These are phyloP conservation scores for Diplodia intermedia DNA, from an alignment of 2,329 filamentous ascomycete species.

Conservation along the genomic window DNA sequence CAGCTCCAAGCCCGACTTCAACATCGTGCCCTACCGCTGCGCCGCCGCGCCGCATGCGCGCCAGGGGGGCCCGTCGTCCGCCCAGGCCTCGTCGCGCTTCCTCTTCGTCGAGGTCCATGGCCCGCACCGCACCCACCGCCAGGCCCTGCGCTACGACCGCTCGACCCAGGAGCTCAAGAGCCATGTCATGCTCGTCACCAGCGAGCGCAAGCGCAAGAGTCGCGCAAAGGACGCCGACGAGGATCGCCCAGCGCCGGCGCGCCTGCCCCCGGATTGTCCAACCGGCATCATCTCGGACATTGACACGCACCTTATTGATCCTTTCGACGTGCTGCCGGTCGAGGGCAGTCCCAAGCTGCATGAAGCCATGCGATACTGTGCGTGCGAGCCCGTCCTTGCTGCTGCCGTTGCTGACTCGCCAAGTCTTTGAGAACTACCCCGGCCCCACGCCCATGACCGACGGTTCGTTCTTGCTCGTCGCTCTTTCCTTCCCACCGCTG, in stretches of 20 bases:
- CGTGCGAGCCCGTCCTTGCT: not conserved
- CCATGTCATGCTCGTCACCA: constrained; percentile 18
- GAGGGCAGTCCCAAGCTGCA: not conserved
- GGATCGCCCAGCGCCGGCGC: not conserved
- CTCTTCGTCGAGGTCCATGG: constrained; percentile 18
- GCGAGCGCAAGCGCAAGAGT: not conserved
- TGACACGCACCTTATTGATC: not conserved
- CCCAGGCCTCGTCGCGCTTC: not conserved
- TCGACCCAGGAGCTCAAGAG: constrained; percentile 14
- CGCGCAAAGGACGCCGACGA: not conserved
- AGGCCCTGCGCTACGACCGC: constrained; percentile 10
- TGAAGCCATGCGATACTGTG: constrained; percentile 4
- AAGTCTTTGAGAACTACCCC: constrained; percentile 4
- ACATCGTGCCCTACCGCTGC: not conserved
- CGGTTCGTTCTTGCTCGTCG: not conserved
- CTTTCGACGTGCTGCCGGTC: constrained; percentile 5
- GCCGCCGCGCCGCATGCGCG: not conserved
- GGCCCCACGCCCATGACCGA: constrained; percentile 2
- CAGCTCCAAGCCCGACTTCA: not conserved
- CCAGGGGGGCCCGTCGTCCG: not conserved
- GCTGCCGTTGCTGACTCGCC: not conserved
- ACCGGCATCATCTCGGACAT: constrained; percentile 6
- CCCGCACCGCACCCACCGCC: not conserved
- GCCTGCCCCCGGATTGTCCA: not conserved
- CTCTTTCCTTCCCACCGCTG: not conserved